These are phyloP conservation scores for Parietaria judaica DNA, from an alignment of 306 rosid genomes.

Conservation along the genomic window DNA sequence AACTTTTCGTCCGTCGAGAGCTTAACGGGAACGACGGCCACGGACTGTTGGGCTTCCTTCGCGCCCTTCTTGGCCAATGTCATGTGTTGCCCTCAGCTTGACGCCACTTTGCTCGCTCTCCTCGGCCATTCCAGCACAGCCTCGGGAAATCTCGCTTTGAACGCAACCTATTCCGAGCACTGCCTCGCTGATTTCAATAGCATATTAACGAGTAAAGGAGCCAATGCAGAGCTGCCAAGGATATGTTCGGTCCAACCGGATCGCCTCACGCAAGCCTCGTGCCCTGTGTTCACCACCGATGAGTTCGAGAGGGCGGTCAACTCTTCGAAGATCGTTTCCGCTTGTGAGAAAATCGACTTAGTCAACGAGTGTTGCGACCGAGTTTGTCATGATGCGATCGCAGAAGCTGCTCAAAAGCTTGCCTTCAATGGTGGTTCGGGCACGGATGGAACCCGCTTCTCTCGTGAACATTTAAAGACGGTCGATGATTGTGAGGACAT, in stretches of 20 bases:
- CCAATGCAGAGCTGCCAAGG: constrained; percentile 31
- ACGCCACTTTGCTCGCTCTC: constrained; percentile 40
- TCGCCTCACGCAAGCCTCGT: constrained; percentile 52
- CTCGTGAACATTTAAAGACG: constrained; percentile 23
- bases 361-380: constrained; percentile 59
- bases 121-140: constrained; percentile 53
- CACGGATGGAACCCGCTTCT: constrained; percentile 17
- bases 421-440: constrained; percentile 34
- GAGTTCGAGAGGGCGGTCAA: constrained; percentile 49
- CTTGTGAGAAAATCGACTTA: constrained; percentile 52
- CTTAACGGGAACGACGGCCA: constrained; percentile 42
- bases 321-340: constrained; percentile 44
- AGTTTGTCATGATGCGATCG: constrained; percentile 52
- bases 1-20: constrained; percentile 36
- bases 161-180: constrained; percentile 39
- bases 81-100: constrained; percentile 61
- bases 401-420: constrained; percentile 45
- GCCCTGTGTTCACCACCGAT: constrained; percentile 39
- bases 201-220: constrained; percentile 51
- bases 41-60: constrained; percentile 56
- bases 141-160: constrained; percentile 49
- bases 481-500: constrained; percentile 45
- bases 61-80: constrained; percentile 65
- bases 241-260: constrained; percentile 39
- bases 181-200: constrained; percentile 61